Evolutionary conservation across 1,284 basidiomycete species (phyloP), one percentile per base, ranked within the genome.

Genomic region (Chondrostereum purpureum): DNA sequence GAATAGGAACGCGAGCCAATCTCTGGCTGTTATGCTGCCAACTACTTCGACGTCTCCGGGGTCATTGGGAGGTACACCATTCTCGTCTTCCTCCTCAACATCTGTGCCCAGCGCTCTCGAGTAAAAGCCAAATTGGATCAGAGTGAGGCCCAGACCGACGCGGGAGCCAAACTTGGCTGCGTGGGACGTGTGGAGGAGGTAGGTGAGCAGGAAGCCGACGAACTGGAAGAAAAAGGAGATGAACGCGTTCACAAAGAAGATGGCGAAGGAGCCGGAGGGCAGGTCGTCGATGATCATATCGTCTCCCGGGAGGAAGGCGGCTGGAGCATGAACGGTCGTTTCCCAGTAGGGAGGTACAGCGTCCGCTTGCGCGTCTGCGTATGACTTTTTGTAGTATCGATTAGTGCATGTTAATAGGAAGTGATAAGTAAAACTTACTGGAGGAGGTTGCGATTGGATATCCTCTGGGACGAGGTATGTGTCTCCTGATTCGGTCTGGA

Each of bases 181-280:
- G 59, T 99, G 95, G 0, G 92, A 89, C n/a, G 88, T 88, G 63
- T 92, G 89, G 3, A 96, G 78, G 53, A 96, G 82, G 24, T 41
- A 95, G 1, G 92, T 94, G 66, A 95, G 82, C 55, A 95, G 72
- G 79, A 95, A 96, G 39, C 92, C 93, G 54, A 97, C 80, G 62
- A 98, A 95, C 65, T 97, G 92, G 83, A 99, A 98, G 65, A 93
- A 91, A 68, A 88, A 88, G 3, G 91, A 94, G 42, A 94, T 84
- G 65, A 94, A 76, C 50, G 92, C 60, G 61, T 92, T 92, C 68
- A 81, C 70, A 44, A 78, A 60, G 64, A 95, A 94, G 17, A 84
- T 38, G 18, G 36, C 18, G 16, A 19, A 38, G 36, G 77, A 72
- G 35, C 84, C 85, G 0, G 92, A 75, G 0, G 86, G 83, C 11